These are phyloP conservation scores for Phialophora chinensis DNA, from an alignment of 2,329 filamentous ascomycete genomes.

Conservation along the genomic window DNA sequence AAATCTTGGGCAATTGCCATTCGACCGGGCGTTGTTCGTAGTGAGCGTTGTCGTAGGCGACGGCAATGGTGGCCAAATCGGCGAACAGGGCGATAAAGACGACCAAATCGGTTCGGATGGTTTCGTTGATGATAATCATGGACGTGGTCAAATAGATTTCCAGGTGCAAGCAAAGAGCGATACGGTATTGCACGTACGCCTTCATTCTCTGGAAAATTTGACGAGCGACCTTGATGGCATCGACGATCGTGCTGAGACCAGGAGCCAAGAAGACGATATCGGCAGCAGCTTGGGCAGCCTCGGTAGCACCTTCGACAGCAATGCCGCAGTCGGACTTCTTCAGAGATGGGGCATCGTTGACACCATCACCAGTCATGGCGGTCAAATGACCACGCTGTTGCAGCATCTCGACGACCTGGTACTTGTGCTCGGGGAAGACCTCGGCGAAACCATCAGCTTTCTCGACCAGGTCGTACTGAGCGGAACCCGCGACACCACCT, in stretches of 20 bases:
- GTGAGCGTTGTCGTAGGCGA: slow-evolving; percentile 80
- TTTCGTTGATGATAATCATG: slow-evolving; percentile 82
- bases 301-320: slow-evolving; percentile 73
- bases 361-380: slow-evolving; percentile 78
- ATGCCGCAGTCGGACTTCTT: slow-evolving; percentile 79
- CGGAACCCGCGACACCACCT: slow-evolving; percentile 74
- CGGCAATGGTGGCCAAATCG: slow-evolving; percentile 77
- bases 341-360: slow-evolving; percentile 74
- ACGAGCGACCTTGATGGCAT: slow-evolving; percentile 74
- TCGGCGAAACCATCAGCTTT: slow-evolving; percentile 75
- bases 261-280: slow-evolving; percentile 78
- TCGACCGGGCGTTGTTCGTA: slow-evolving; percentile 76
- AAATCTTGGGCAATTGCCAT: slow-evolving; percentile 82
- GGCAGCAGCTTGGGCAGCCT: slow-evolving; percentile 73
- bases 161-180: slow-evolving; percentile 74
- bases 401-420: slow-evolving; percentile 76
- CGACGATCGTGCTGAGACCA: slow-evolving; percentile 72
- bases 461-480: slow-evolving; percentile 77
- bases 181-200: slow-evolving; percentile 78
- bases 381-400: slow-evolving; percentile 75
- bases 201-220: slow-evolving; percentile 82
- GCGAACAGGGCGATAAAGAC: slow-evolving; percentile 82
- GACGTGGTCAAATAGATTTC: slow-evolving; percentile 78
- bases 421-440: slow-evolving; percentile 78
- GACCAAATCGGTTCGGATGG: slow-evolving; percentile 72